Conservation (phyloP, 257 asterid genomes). For the Salvia splendens region DNA sequence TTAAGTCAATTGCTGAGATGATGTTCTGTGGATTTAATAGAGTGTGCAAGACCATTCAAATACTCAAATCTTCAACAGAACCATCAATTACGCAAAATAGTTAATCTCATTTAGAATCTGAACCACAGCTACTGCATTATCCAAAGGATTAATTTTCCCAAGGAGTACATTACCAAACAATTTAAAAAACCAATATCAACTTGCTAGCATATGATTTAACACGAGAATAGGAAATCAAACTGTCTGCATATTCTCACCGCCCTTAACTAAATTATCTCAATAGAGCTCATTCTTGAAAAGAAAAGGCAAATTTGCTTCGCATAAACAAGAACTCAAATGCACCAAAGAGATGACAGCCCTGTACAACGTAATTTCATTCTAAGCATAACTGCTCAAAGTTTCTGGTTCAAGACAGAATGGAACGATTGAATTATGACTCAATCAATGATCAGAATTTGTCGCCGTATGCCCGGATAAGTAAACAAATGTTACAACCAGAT, state of each 20-base stretch:
- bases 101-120: neutral
- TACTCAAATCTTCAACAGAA: constrained; percentile 2
- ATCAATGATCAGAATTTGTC: too few species aligned
- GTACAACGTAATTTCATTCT: constrained; percentile 1
- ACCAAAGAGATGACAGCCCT: neutral
- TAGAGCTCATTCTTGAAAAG: constrained; percentile 7
- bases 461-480: too few species aligned
- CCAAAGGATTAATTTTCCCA: neutral
- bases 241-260: neutral
- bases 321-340: constrained; percentile 5
- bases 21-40: neutral
- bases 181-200: constrained; percentile 12
- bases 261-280: neutral
- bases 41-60: neutral
- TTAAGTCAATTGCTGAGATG: neutral
- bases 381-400: neutral
- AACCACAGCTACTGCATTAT: neutral
- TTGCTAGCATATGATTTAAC: neutral
- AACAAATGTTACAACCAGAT: neutral
- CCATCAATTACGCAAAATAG: neutral
- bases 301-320: neutral
- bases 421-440: neutral
- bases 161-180: constrained; percentile 8
- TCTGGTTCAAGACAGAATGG: neutral
- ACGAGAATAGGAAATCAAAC: neutral